phyloP scores from a whole-genome alignment of 768 basidiomycete species.

The Collybia mongolica region DNA sequence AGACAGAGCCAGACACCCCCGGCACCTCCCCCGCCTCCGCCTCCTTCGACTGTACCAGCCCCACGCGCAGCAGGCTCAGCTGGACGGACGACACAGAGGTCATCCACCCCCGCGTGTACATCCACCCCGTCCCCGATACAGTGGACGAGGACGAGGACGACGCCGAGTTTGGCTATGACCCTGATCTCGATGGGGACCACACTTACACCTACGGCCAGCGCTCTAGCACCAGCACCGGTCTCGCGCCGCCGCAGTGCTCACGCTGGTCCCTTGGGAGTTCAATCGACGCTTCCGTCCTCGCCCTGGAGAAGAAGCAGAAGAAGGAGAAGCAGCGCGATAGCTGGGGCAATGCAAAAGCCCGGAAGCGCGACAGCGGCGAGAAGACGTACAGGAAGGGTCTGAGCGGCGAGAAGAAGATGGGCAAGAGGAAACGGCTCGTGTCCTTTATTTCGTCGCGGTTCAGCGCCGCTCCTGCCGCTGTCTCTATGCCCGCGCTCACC shows the following conservation, averaged over 20 bases:
- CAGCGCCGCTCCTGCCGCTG: not conserved
- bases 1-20: not conserved
- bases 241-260: not conserved
- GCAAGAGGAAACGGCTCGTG: slow-evolving; percentile 4
- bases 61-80: no score
- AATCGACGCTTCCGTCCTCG: not conserved
- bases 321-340: not conserved
- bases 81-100: no score
- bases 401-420: not conserved
- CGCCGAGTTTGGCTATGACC: not conserved
- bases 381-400: not conserved
- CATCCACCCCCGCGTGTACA: no score
- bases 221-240: not conserved
- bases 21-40: not conserved
- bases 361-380: not conserved
- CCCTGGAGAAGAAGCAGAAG: not conserved
- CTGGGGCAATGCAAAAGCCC: not conserved
- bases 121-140: not conserved
- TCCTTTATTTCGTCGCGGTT: slow-evolving; percentile 2
- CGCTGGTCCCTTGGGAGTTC: slow-evolving; percentile 1
- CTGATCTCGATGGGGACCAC: not conserved
- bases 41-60: not conserved
- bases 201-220: not conserved
- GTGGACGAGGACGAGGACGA: not conserved
- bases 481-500: not conserved